A percentile compares a stretch with the other conserved stretches of the same genome.
Conservation (phyloP, 768 basidiomycete species). For the Inosperma sp. region DNA sequence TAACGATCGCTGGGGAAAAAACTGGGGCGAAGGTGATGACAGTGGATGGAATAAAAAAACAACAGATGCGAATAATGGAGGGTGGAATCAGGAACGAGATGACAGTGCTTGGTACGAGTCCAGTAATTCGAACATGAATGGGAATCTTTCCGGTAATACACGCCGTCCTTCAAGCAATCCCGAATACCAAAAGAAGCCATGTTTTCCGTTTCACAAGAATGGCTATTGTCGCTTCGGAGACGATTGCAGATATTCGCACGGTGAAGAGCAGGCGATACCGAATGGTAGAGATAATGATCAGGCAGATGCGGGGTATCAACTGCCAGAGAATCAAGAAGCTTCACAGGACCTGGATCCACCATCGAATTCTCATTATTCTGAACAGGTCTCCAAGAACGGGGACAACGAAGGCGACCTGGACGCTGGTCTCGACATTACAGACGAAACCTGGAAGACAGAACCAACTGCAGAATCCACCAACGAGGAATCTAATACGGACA, state of each 20-base stretch:
- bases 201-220: constrained; percentile 12
- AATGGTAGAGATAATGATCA: not conserved
- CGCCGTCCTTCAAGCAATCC: too few species aligned
- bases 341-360: too few species aligned
- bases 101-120: not conserved
- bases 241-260: constrained; percentile 24
- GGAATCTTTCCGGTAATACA: too few species aligned
- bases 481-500: constrained; percentile 3
- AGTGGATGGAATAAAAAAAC: not conserved
- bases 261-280: constrained; percentile 7
- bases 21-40: not conserved
- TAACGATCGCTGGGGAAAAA: constrained; percentile 4
- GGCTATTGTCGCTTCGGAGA: constrained; percentile 19
- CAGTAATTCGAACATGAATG: too few species aligned
- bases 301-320: not conserved
- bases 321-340: too few species aligned
- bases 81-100: not conserved
- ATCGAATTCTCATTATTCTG: too few species aligned
- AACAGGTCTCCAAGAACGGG: too few species aligned
- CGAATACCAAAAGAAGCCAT: constrained; percentile 12
- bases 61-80: too few species aligned
- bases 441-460: not conserved
- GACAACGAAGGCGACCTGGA: too few species aligned
- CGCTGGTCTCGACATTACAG: too few species aligned
- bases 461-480: not conserved